Base-by-base conservation (phyloP, 2,329 filamentous ascomycete genomes). In the Aspergillus jensenii region DNA sequence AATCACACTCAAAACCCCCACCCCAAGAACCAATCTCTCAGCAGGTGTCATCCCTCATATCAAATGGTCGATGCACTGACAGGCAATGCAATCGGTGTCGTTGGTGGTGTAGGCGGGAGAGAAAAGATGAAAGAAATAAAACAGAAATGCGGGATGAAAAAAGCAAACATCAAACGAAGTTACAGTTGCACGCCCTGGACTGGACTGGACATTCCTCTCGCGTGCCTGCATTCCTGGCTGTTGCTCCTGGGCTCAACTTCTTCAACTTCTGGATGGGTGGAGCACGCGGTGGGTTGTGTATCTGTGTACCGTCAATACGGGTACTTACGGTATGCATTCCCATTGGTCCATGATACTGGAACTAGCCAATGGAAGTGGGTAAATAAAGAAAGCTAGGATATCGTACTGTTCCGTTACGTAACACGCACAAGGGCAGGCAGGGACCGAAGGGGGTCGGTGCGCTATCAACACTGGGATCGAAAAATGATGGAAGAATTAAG, bases 1-100 rank as follows among this genome's bases (percentile, higher is more conserved):
- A 14, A 63, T 52, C 37, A 73, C 50, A 43, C 66, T 70, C 39
- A 73, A 37, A 14, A 63, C 55, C 21, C 66, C 65, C 12, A 64
- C 62, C 17, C 58, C 54, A 31, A 65, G 48, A n/a, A 67, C 64
- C 41, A 56, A 56, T 31, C 63, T 61, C 41, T 68, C 63, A 8
- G 50, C 37, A 43, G 52, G 56, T 52, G 52, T 33, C 70, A 72
- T 72, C 27, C 58, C 60, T 67, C 40, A 35, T 46, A 37, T 17
- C 48, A 45, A 14, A 37, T 37, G 15, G 35, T n/a, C 35, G 35
- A n/a, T n/a, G 35, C 12, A 37, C 35, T 6, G 35, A n/a, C 35
- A 37, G 15, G 15, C 35, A 31, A 31, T 31, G 27, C 27, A 31
- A 31, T 31, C 9, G 27, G 27, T 11, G 25, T 27, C 25, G 25